Conservation (phyloP, 169 alveolate genomes). For the Theileria equi region DNA sequence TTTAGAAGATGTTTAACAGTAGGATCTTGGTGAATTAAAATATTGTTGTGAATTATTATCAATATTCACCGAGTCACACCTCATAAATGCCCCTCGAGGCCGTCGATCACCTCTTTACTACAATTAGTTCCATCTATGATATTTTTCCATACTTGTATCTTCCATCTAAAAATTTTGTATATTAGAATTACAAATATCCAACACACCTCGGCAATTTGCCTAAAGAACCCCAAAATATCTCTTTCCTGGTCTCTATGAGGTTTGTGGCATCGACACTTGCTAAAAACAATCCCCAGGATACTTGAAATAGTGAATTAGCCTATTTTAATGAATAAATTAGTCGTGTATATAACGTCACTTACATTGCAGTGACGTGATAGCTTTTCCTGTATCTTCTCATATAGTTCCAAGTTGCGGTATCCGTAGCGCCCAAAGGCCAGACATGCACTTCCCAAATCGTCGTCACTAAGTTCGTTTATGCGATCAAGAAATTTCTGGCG, state of each 20-base stretch:
- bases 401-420: slow-evolving; percentile 17
- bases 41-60: too few species aligned
- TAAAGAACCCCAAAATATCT: slow-evolving; percentile 14
- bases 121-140: background rate
- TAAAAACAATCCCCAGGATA: slow-evolving; percentile 57
- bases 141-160: slow-evolving; percentile 6
- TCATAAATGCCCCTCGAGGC: background rate
- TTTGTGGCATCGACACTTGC: slow-evolving; percentile 39
- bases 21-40: too few species aligned
- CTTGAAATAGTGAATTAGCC: slow-evolving; percentile 53
- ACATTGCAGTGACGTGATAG: slow-evolving; percentile 4
- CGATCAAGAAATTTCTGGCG: slow-evolving; percentile 25
- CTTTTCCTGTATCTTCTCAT: background rate
- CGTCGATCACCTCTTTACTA: slow-evolving; percentile 1
- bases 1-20: too few species aligned
- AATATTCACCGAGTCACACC: too few species aligned
- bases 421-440: slow-evolving; percentile 62
- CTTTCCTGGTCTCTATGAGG: slow-evolving; percentile 10
- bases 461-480: slow-evolving; percentile 4
- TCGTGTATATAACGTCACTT: too few species aligned
- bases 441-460: slow-evolving; percentile 43
- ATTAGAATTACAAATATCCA: background rate
- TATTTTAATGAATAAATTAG: background rate
- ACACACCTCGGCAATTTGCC: slow-evolving; percentile 23
- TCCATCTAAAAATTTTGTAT: slow-evolving; percentile 6